Base-by-base conservation (phyloP, 2,329 filamentous ascomycete species). In the Aspergillus eucalypticola region DNA sequence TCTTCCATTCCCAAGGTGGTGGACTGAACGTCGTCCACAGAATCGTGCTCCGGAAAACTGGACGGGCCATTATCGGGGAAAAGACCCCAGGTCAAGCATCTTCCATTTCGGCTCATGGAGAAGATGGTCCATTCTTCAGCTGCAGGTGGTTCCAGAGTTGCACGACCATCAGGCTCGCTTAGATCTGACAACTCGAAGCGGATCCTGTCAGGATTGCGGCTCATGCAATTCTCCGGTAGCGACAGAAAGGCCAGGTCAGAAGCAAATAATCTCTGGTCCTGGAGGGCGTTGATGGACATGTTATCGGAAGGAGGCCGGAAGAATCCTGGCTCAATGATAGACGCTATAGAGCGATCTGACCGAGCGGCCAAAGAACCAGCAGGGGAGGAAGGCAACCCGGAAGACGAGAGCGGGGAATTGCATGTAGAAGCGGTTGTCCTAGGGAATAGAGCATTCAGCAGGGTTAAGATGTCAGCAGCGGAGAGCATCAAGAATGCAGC, bases 371-470 rank as follows among this genome's bases (percentile, higher is more conserved):
- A 38, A 56, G 64, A 54, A 56, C 54, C 48, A 62, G 62, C 41
- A 60, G 58, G 67, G 52, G 67, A 69, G 8, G 66, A 60, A 41
- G 71, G 67, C 21, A 67, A 53, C 7, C 66, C 69, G 7, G 69
- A 66, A 42, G 70, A 68, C 1, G 70, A 61, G 21, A 67, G 66
- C 10, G 72, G 67, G 5, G 71, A 67, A 25, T 67, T 66, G 56
- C 73, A 72, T 6, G 69, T 63, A 17, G 70, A 60, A 29, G 71
- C 67, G 11, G 56, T 39, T 1, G 67, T 56, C 32, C 69, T 69
- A 32, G 93, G 93, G 70, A 93, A 96, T 13, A 97, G 84, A 10
- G 90, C 89, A 73, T 95, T 91, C 64, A 96, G 85, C 68, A 96
- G 78, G 2, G 91, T 93, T 38, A 90, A 81, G 65, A 96, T 80